A percentile compares a stretch with the other conserved stretches of the same genome.
Evolutionary conservation across 257 asterid genomes (phyloP).

Genomic region (Agastache rugosa): DNA sequence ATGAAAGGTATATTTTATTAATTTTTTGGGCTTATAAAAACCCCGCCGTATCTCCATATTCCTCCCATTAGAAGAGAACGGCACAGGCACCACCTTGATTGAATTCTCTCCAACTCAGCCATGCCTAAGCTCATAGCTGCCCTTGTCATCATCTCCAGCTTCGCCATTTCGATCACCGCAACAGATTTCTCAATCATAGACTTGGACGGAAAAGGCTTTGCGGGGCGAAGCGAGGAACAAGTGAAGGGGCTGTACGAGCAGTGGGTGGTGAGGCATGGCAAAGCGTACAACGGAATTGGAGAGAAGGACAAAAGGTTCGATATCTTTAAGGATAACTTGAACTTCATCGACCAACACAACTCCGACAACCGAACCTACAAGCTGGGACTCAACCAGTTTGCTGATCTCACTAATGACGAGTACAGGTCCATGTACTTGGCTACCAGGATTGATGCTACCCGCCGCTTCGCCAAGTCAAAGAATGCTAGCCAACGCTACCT

Average conservation of each 20-base stretch:
- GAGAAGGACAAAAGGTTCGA: conserved; percentile 64
- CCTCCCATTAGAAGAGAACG: too few species aligned
- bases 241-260: conserved; percentile 52
- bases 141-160: conserved; percentile 41
- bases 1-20: not conserved
- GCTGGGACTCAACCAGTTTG: conserved; percentile 76
- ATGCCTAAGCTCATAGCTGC: conserved; percentile 51
- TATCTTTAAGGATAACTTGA: conserved; percentile 72
- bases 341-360: conserved; percentile 70
- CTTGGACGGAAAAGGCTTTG: not conserved
- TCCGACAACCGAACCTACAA: conserved; percentile 55
- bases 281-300: conserved; percentile 61
- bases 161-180: conserved; percentile 47
- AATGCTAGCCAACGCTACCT: conserved; percentile 52
- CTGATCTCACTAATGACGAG: conserved; percentile 75
- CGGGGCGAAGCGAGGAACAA: conserved; percentile 44
- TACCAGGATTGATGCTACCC: conserved; percentile 59
- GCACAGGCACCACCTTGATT: not conserved
- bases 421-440: conserved; percentile 65
- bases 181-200: conserved; percentile 24
- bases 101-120: conserved; percentile 35
- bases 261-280: conserved; percentile 74
- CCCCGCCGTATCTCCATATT: conserved; percentile 17
- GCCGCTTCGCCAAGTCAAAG: conserved; percentile 64
- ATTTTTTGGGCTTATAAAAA: conserved; percentile 33